phyloP scores from a whole-genome alignment of 768 basidiomycete species.

The Podaxis carcinomalis region DNA sequence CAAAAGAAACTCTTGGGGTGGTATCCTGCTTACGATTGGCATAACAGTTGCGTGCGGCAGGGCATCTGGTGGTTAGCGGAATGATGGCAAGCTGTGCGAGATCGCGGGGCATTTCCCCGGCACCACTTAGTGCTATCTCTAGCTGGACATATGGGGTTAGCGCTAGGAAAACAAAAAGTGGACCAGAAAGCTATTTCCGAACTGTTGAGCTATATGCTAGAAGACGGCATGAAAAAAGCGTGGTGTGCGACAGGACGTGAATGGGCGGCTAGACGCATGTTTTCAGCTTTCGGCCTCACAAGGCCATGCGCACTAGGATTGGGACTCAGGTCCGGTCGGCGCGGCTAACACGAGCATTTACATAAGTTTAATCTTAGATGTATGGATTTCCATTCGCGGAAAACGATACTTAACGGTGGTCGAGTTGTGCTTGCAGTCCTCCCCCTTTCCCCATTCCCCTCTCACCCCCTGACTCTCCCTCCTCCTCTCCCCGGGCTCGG shows the following conservation, averaged over 20 bases:
- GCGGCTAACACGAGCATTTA: conserved; percentile 3
- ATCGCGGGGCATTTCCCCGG: background rate
- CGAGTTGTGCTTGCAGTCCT: background rate
- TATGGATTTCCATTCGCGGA: background rate
- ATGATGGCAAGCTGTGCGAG: background rate
- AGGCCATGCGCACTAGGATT: background rate
- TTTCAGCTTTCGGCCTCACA: background rate
- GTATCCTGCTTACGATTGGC: no score
- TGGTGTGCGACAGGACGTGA: background rate
- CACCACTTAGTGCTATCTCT: no score
- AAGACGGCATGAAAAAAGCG: background rate
- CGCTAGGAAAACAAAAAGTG: no score
- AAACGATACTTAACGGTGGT: background rate
- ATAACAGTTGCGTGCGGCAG: no score
- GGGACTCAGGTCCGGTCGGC: background rate
- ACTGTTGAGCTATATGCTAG: no score
- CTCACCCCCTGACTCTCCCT: background rate
- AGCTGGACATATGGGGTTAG: no score
- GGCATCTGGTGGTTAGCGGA: background rate
- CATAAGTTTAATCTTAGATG: conserved; percentile 1
- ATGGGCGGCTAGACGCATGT: background rate
- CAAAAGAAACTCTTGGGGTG: no score
- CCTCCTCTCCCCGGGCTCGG: background rate
- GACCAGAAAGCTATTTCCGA: no score
- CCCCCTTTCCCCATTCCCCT: background rate